These are phyloP conservation scores for Austroboletus eburneus DNA, from an alignment of 768 basidiomycete genomes.

Conservation along the genomic window DNA sequence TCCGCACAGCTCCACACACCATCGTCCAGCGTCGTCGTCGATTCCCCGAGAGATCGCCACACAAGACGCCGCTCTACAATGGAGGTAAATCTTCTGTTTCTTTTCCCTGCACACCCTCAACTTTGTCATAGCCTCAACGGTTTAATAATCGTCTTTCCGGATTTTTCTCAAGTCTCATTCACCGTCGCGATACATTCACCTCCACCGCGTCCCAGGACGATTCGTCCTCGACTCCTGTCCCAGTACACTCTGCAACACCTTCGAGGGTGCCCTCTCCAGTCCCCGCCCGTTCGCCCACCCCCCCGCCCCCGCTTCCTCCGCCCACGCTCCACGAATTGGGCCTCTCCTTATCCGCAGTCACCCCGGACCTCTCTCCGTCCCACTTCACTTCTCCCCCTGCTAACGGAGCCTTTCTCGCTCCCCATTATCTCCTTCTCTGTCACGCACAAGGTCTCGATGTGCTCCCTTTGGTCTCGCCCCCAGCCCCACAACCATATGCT, in stretches of 20 bases:
- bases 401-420: conserved; percentile 75
- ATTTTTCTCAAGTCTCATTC: conserved; percentile 78
- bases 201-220: conserved; percentile 34
- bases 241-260: conserved; percentile 30
- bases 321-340: conserved; percentile 76
- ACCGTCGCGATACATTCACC: conserved; percentile 54
- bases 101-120: conserved; percentile 6
- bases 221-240: conserved; percentile 24
- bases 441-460: conserved; percentile 86
- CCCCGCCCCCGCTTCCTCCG: conserved; percentile 67
- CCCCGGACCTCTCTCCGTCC: conserved; percentile 64
- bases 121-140: conserved; percentile 42
- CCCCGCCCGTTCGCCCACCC: conserved; percentile 53
- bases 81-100: conserved; percentile 44
- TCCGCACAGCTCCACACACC: conserved; percentile 7
- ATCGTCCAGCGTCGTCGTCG: conserved; percentile 12
- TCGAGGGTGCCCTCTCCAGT: conserved; percentile 56
- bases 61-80: conserved; percentile 48
- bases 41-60: conserved; percentile 35
- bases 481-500: conserved; percentile 72
- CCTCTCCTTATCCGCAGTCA: conserved; percentile 63
- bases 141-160: conserved; percentile 75
- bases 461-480: conserved; percentile 72
- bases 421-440: conserved; percentile 79
- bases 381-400: conserved; percentile 75